Conservation (phyloP, 164 flowering plant species). For the Macadamia tetraphylla region DNA sequence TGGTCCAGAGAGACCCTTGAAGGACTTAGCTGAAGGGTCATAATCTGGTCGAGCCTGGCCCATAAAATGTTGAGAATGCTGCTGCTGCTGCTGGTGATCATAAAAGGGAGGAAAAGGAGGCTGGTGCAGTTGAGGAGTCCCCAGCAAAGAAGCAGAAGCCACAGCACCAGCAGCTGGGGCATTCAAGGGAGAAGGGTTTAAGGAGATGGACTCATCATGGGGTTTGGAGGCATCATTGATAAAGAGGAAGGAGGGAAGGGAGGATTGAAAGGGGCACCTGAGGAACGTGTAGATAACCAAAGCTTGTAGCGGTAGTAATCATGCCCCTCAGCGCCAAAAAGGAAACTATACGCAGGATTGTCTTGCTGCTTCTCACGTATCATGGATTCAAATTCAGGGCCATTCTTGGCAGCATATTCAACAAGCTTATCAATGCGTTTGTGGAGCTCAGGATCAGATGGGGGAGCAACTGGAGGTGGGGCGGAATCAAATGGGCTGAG, state of each 20-base stretch:
- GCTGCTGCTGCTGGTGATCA: slow-evolving; percentile 60
- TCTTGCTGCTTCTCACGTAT: slow-evolving; percentile 88
- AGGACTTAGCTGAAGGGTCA: slow-evolving; percentile 54
- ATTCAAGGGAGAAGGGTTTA: slow-evolving; percentile 29
- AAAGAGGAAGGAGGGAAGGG: slow-evolving; percentile 52
- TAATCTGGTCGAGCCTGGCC: slow-evolving; percentile 62
- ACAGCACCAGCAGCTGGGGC: slow-evolving; percentile 26
- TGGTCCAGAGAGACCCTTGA: slow-evolving; percentile 76
- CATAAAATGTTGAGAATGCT: slow-evolving; percentile 47
- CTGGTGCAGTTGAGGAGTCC: slow-evolving; percentile 59
- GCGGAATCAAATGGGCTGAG: slow-evolving; percentile 52
- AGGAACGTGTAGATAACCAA: slow-evolving; percentile 59
- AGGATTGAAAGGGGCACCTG: slow-evolving; percentile 55
- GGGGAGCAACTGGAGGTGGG: slow-evolving; percentile 72
- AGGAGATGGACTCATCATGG: slow-evolving; percentile 47
- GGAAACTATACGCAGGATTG: slow-evolving; percentile 84
- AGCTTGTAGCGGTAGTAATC: slow-evolving; percentile 80
- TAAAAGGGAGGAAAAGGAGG: slow-evolving; percentile 64
- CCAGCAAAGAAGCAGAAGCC: slow-evolving; percentile 32
- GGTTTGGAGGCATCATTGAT: slow-evolving; percentile 52
- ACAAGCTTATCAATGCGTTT: slow-evolving; percentile 91
- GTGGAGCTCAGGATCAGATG: slow-evolving; percentile 88
- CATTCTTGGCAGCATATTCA: slow-evolving; percentile 84
- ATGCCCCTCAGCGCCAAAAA: slow-evolving; percentile 95
- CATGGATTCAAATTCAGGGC: slow-evolving; percentile 96